Evolutionary conservation across 2,329 filamentous ascomycete species (phyloP), one percentile per base, ranked within the genome.

Genomic region (Cladosporium cucumerinum): DNA sequence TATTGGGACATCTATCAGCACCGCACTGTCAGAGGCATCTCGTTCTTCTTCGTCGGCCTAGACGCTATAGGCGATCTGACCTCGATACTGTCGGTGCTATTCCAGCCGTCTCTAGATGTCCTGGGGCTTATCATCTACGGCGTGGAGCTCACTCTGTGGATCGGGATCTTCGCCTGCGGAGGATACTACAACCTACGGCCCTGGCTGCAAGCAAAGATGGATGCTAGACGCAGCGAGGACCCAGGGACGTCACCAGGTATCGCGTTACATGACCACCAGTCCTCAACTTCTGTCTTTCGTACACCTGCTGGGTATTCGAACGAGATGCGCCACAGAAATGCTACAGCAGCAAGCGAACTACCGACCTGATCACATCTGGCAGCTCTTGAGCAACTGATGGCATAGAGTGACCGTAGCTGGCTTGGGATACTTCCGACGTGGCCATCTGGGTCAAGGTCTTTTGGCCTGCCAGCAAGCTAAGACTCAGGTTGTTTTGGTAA

Each of bases 1-100:
- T 91, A 91, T 70, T 85, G 84, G 79, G 88, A 91, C 67, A 90
- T 92, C 25, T 90, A 85, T 70, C 72, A 81, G 2, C 84, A 89
- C 68, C 82, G 85, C 7, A 89, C 87, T 0, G 88, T 90, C 1
- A 81, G 87, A 16, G 88, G 89, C 8, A 90, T 91, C 46, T 90
- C 87, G 0, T 91, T 91, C 74, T 78, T 90, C 2, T 92, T 92
- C 68, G 87, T 90, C 0, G 86, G 80, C 1, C 88, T 91, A 51
- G 89, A 91, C 75, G 89, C 88, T 0, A 80, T 86, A 0, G 89
- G 89, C 0, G 89, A 91, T 73, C 73, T 91, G 3, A 87, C 87
- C 62, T 90, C 87, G 0, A 77, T 91, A 0, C 73, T 88, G 2
- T 89, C 88, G 0, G 79, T 91, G 18, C 77, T 89, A 49, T 90